A percentile compares a stretch with the other conserved stretches of the same genome.
Evolutionary conservation across 768 basidiomycete species (phyloP).

Genomic region (Mycena galopus): DNA sequence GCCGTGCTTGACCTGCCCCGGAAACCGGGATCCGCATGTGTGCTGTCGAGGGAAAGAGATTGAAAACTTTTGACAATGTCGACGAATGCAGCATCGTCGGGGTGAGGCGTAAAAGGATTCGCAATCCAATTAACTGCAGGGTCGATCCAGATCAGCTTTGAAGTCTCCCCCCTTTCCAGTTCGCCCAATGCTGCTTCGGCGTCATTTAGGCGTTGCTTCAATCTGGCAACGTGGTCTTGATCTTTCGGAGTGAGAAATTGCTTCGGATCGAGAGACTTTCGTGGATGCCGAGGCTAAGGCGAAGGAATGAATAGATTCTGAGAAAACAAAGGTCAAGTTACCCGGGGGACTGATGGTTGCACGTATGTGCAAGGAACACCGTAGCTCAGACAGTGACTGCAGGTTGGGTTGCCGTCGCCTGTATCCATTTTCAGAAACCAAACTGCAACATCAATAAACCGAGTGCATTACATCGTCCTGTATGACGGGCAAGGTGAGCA

Average conservation of each 20-base stretch:
- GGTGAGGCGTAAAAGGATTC: background rate
- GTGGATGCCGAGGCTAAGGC: background rate
- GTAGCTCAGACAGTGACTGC: too few relatives aligned
- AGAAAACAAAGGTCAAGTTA: background rate
- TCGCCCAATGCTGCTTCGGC: background rate
- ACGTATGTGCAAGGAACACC: background rate
- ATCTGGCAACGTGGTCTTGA: background rate
- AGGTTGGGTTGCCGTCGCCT: background rate
- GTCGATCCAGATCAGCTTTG: background rate
- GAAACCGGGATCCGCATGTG: too few relatives aligned
- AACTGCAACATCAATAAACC: background rate
- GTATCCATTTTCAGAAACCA: background rate
- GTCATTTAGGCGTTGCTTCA: background rate
- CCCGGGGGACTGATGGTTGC: background rate
- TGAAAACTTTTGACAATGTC: conserved; percentile 6
- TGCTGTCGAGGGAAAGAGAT: conserved; percentile 2
- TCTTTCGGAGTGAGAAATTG: background rate
- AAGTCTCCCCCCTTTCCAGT: background rate
- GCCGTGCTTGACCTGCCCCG: conserved; percentile 13
- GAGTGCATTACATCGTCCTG: conserved; percentile 22
- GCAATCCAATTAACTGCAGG: background rate
- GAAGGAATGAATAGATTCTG: background rate
- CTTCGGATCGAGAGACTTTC: background rate
- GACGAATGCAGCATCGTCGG: background rate
- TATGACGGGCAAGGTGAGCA: background rate